phyloP scores from a whole-genome alignment of 2,329 filamentous ascomycete genomes.

The Botrytis medusae region DNA sequence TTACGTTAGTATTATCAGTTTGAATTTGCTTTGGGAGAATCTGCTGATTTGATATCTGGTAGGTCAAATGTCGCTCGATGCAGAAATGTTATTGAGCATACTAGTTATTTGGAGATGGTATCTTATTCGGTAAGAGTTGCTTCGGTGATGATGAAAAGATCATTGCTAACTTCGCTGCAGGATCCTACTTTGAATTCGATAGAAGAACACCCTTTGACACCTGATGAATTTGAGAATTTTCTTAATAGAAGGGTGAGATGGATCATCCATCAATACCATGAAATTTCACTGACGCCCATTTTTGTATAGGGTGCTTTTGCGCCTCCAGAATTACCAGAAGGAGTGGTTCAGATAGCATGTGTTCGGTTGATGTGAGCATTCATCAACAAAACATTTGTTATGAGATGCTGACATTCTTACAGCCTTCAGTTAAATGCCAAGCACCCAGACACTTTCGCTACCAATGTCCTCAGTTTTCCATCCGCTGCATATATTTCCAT shows the following conservation, averaged over 20 bases:
- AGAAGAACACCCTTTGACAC: constrained; percentile 38
- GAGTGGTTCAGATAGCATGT: constrained; percentile 30
- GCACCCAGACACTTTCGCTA: constrained; percentile 58
- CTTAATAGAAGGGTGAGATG: constrained; percentile 34
- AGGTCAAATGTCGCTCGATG: constrained; percentile 35
- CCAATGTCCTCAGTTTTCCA: constrained; percentile 54
- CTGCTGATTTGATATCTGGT: neutral
- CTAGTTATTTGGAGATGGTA: constrained; percentile 39
- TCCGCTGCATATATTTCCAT: constrained; percentile 54
- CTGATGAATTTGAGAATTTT: constrained; percentile 40
- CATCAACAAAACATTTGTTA: neutral
- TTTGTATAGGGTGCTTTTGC: constrained; percentile 34
- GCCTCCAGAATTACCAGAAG: constrained; percentile 31
- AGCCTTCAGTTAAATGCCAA: constrained; percentile 45
- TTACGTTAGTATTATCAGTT: constrained; percentile 25
- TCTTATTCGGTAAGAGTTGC: constrained; percentile 36
- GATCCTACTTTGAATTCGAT: constrained; percentile 35
- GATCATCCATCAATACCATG: constrained; percentile 7
- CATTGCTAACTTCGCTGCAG: constrained; percentile 25
- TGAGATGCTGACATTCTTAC: constrained; percentile 1
- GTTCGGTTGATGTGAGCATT: constrained; percentile 31
- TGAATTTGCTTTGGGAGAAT: neutral
- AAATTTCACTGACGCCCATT: constrained; percentile 23
- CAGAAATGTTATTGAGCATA: constrained; percentile 33
- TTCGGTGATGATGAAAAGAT: neutral